Percentiles rank a stretch among this genome's conserved stretches.
Evolutionary conservation across 768 basidiomycete genomes (phyloP).

Genomic region (Paxillus involutus): DNA sequence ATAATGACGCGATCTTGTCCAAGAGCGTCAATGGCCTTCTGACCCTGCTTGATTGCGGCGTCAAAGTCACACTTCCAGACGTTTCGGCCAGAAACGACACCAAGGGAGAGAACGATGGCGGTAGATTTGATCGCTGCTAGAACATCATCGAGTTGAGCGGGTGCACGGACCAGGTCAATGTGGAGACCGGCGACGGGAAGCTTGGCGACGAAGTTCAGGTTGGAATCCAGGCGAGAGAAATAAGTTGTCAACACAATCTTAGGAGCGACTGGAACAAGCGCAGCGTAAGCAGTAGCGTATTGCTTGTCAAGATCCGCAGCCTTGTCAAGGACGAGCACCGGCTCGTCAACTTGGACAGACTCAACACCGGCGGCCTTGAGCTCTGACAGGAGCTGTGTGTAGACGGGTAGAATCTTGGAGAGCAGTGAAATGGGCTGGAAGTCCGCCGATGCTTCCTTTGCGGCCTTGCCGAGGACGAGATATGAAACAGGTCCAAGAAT

Average conservation of each 20-base stretch:
- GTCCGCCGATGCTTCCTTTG: slow-evolving; percentile 75
- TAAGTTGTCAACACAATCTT: slow-evolving; percentile 95
- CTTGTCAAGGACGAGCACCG: slow-evolving; percentile 89
- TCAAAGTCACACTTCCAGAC: slow-evolving; percentile 98
- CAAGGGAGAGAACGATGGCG: slow-evolving; percentile 81
- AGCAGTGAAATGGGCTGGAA: slow-evolving; percentile 94
- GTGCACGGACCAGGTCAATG: slow-evolving; percentile 94
- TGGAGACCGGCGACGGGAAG: slow-evolving; percentile 93
- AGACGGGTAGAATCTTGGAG: slow-evolving; percentile 85
- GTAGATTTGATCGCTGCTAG: slow-evolving; percentile 83
- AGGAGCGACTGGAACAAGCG: slow-evolving; percentile 79
- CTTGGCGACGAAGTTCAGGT: slow-evolving; percentile 84
- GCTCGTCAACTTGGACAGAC: slow-evolving; percentile 97
- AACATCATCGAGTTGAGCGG: slow-evolving; percentile 82
- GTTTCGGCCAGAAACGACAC: slow-evolving; percentile 97
- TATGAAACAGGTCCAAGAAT: slow-evolving; percentile 94
- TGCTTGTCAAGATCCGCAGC: slow-evolving; percentile 76
- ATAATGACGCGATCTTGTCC: slow-evolving; percentile 88
- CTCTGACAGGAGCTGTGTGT: slow-evolving; percentile 85
- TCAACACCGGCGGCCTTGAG: slow-evolving; percentile 92
- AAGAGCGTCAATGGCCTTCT: slow-evolving; percentile 82
- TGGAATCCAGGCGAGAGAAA: slow-evolving; percentile 94
- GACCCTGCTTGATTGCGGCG: slow-evolving; percentile 75
- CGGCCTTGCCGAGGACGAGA: slow-evolving; percentile 89
- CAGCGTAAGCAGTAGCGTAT: slow-evolving; percentile 77